Conservation (phyloP, 257 asterid genomes). For the Rhazya stricta region DNA sequence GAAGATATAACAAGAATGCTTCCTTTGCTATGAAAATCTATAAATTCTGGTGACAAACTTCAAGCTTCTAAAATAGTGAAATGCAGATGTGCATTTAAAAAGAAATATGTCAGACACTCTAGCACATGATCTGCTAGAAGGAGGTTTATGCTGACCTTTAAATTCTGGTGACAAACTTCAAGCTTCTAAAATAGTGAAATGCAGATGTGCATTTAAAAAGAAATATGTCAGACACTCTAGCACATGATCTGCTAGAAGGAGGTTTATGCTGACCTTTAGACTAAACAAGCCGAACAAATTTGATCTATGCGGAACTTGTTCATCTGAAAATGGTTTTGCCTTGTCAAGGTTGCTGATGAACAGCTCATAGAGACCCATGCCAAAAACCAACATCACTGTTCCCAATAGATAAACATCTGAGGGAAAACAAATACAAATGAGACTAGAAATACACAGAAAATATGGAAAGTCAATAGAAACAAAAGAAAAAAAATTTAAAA, state of each 20-base stretch:
- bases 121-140: background rate
- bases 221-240: background rate
- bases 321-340: constrained; percentile 45
- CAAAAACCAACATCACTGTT: constrained; percentile 94
- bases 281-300: constrained; percentile 71
- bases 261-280: constrained; percentile 54
- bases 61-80: too few species aligned
- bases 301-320: constrained; percentile 41
- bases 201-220: background rate
- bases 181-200: background rate
- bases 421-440: background rate
- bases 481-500: background rate
- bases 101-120: background rate
- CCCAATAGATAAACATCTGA: constrained; percentile 83
- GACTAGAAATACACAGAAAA: background rate
- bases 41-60: too few species aligned
- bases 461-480: background rate
- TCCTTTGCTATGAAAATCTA: background rate
- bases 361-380: constrained; percentile 94
- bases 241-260: background rate
- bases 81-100: background rate
- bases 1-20: background rate
- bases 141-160: constrained; percentile 48
- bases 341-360: constrained; percentile 92
- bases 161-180: too few species aligned